Conservation (phyloP, 2,329 filamentous ascomycete genomes). For the Nothomitra cinnamomea region DNA sequence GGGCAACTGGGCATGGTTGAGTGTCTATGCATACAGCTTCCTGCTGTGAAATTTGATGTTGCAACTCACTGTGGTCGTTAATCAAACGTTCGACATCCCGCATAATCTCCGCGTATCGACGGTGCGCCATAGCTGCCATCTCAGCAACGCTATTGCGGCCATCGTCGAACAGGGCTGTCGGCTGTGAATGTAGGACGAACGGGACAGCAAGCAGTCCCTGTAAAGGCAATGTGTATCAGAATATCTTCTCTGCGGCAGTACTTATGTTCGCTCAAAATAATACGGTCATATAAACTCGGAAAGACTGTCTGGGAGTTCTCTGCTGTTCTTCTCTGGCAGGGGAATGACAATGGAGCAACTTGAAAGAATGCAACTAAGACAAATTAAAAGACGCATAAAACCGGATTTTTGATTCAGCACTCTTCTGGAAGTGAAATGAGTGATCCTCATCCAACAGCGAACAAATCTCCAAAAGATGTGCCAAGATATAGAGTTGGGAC, state of each 20-base stretch:
- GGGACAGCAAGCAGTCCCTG: conserved; percentile 73
- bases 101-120: conserved; percentile 90
- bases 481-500: too few species aligned
- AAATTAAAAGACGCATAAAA: too few species aligned
- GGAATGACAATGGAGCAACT: too few species aligned
- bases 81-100: conserved; percentile 83
- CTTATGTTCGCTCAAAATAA: neutral
- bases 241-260: too few species aligned
- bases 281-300: too few species aligned
- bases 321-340: too few species aligned
- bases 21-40: neutral
- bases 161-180: conserved; percentile 66
- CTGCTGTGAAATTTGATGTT: neutral
- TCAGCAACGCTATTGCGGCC: conserved; percentile 44
- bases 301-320: too few species aligned
- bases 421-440: too few species aligned
- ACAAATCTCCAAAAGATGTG: too few species aligned
- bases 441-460: too few species aligned
- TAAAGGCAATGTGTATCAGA: conserved; percentile 10
- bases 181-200: conserved; percentile 91
- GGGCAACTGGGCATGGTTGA: conserved; percentile 36
- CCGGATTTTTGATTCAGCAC: too few species aligned
- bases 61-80: conserved; percentile 62
- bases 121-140: conserved; percentile 66
- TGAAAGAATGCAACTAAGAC: too few species aligned